These are phyloP conservation scores for Phytophthora uliginosa DNA, from an alignment of 352 stramenopile species.

Conservation along the genomic window DNA sequence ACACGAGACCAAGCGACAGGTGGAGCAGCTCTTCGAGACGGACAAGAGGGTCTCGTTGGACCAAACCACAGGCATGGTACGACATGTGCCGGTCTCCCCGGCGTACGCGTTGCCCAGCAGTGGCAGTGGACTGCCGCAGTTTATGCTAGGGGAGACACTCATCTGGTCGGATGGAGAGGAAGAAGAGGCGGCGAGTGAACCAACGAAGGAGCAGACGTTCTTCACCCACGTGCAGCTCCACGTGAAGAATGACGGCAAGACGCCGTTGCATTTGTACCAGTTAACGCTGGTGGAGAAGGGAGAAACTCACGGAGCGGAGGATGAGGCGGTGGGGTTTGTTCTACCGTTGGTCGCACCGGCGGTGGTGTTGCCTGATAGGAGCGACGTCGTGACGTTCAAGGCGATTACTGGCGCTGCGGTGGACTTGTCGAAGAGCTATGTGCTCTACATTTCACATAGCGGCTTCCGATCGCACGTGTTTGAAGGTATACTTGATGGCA, in stretches of 20 bases:
- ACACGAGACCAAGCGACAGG: conserved; percentile 28
- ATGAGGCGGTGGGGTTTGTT: conserved; percentile 23
- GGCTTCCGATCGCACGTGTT: conserved; percentile 63
- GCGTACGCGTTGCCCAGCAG: conserved; percentile 46
- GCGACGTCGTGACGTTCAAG: conserved; percentile 39
- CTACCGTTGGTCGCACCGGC: conserved; percentile 43
- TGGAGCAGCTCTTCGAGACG: conserved; percentile 41
- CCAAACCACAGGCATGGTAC: conserved; percentile 41
- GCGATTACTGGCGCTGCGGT: conserved; percentile 37
- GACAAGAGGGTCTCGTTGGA: conserved; percentile 33
- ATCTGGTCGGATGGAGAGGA: conserved; percentile 46
- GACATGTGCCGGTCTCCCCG: conserved; percentile 39
- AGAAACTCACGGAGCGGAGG: neutral
- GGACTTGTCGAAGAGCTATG: conserved; percentile 41
- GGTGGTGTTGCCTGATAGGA: conserved; percentile 39
- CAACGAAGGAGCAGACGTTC: conserved; percentile 26
- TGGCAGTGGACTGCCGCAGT: conserved; percentile 53
- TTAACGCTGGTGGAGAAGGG: conserved; percentile 39
- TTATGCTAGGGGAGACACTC: conserved; percentile 44
- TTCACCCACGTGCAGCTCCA: conserved; percentile 47
- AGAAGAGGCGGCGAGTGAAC: neutral
- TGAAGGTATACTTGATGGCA: conserved; percentile 53
- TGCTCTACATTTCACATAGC: conserved; percentile 75
- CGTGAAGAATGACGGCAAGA: conserved; percentile 53
- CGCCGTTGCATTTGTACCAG: conserved; percentile 59